Percentiles rank a stretch among this genome's conserved stretches.
These are phyloP conservation scores for Sporobolus alterniflorus DNA, from an alignment of 202 grass and related monocot species.

Conservation along the genomic window DNA sequence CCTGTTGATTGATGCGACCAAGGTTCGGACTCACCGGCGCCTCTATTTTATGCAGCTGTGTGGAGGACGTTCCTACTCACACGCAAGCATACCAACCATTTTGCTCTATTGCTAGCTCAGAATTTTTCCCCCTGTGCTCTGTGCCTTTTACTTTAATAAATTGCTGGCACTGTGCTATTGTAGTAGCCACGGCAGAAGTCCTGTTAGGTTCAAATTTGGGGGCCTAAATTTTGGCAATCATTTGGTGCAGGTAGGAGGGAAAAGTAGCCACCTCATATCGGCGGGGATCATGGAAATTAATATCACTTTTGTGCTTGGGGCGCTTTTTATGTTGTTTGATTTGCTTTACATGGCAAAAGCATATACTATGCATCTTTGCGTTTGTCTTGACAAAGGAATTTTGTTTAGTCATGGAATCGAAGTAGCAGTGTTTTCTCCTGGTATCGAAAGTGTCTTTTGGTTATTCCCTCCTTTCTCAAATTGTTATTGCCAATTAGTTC, in stretches of 20 bases:
- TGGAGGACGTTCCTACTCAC: slow-evolving; percentile 96
- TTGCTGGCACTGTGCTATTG: slow-evolving; percentile 13
- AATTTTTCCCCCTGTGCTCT: too few species aligned
- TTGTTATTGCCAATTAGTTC: too few species aligned
- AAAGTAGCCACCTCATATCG: background rate
- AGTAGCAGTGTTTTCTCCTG: too few species aligned
- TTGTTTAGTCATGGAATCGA: background rate
- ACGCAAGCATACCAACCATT: slow-evolving; percentile 13
- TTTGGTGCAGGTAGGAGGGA: slow-evolving; percentile 13
- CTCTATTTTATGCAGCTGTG: slow-evolving; percentile 54
- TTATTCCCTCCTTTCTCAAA: too few species aligned
- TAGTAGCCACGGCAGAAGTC: background rate
- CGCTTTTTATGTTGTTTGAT: slow-evolving; percentile 16
- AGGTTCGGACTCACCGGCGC: background rate
- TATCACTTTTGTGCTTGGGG: background rate
- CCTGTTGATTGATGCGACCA: background rate
- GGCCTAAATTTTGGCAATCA: background rate
- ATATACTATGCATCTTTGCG: slow-evolving; percentile 33
- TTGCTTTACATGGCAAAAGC: slow-evolving; percentile 6
- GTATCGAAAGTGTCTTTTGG: background rate
- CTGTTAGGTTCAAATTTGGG: background rate
- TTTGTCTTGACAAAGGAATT: slow-evolving; percentile 5
- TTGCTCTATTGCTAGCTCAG: background rate
- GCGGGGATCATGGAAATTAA: slow-evolving; percentile 17
- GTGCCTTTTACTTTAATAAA: background rate